Percentiles rank a stretch among this genome's conserved stretches.
Evolutionary conservation across 805 yeast species (phyloP).

Genomic region (Millerago galiae): DNA sequence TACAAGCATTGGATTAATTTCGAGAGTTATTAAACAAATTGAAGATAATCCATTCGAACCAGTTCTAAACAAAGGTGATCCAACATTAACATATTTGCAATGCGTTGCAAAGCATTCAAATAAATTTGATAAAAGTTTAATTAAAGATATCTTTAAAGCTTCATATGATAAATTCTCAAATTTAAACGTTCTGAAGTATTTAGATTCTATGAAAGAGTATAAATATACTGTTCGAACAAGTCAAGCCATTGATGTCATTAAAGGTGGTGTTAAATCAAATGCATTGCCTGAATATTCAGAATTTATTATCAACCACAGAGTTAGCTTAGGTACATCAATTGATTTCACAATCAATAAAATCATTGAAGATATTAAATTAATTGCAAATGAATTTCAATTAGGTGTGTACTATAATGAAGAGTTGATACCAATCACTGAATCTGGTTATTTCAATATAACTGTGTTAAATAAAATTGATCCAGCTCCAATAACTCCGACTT

Average conservation of each 20-base stretch:
- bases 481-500: conserved; percentile 47
- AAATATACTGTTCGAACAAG: conserved; percentile 23
- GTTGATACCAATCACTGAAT: conserved; percentile 13
- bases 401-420: conserved; percentile 31
- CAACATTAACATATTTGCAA: conserved; percentile 46
- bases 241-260: conserved; percentile 43
- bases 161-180: conserved; percentile 30
- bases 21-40: conserved; percentile 46
- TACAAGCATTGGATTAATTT: conserved; percentile 62
- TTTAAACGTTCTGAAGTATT: conserved; percentile 27
- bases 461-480: conserved; percentile 32
- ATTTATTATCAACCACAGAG: conserved; percentile 42
- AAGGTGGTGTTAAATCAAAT: conserved; percentile 7
- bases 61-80: conserved; percentile 42
- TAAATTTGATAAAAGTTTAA: conserved; percentile 20
- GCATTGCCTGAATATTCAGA: conserved; percentile 48
- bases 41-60: conserved; percentile 51
- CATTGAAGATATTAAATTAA: conserved; percentile 23
- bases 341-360: conserved; percentile 27
- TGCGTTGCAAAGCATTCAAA: conserved; percentile 51
- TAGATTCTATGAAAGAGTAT: conserved; percentile 39
- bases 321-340: conserved; percentile 40
- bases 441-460: conserved; percentile 35
- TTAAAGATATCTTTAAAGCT: conserved; percentile 28
- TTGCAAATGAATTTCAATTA: conserved; percentile 37